A percentile compares a stretch with the other conserved stretches of the same genome.
Conservation (phyloP, 1,139 yeast species). For the Yamadazyma spencermartinsiae region DNA sequence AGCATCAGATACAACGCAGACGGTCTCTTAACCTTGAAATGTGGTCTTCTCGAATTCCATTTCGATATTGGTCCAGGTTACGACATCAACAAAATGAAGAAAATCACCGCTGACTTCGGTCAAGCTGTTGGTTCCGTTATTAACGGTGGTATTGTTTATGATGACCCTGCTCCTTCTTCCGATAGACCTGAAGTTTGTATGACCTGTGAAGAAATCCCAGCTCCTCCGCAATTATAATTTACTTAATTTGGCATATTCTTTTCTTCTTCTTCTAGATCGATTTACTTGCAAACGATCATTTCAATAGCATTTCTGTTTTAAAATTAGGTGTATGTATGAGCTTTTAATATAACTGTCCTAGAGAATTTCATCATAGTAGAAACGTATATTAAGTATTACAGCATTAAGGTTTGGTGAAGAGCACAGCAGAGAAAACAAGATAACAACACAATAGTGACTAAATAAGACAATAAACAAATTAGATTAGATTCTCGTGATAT, state of each 20-base stretch:
- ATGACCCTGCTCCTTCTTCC: constrained; percentile 17
- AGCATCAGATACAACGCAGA: constrained; percentile 13
- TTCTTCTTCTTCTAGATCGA: background rate
- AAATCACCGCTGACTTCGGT: constrained; percentile 18
- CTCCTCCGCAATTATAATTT: constrained; percentile 4
- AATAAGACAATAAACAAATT: no score
- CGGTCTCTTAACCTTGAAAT: constrained; percentile 13
- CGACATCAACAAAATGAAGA: constrained; percentile 16
- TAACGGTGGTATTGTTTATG: constrained; percentile 19
- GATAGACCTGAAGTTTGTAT: constrained; percentile 18
- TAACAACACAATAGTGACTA: no score
- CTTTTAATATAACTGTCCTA: no score
- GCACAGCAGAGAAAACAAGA: background rate
- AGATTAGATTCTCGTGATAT: background rate
- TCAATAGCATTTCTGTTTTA: background rate
- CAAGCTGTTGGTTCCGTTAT: constrained; percentile 15
- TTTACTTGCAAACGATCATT: no score
- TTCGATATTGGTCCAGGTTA: constrained; percentile 23
- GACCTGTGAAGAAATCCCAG: constrained; percentile 15
- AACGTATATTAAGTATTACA: background rate
- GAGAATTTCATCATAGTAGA: no score
- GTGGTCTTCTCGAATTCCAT: constrained; percentile 11
- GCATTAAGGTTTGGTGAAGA: background rate
- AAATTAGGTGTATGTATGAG: no score
- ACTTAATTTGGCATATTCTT: background rate